phyloP scores from a whole-genome alignment of 2,329 filamentous ascomycete genomes.

The Cordyceps cicadae region DNA sequence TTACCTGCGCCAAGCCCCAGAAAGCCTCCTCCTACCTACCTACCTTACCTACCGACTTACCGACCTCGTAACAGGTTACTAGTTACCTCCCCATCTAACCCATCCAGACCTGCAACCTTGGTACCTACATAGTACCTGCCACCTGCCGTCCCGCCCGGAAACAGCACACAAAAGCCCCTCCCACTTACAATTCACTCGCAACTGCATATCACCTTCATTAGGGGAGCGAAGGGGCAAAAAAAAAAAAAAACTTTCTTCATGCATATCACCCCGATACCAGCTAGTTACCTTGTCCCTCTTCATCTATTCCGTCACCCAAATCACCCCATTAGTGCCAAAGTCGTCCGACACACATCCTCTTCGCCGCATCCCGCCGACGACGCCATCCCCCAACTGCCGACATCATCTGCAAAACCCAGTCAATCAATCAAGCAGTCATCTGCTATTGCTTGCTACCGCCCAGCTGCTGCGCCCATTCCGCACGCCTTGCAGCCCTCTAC shows the following conservation, averaged over 20 bases:
- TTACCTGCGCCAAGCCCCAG: not conserved
- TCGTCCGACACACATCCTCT: not conserved
- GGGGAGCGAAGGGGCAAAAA: not conserved
- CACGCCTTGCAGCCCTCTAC: not conserved
- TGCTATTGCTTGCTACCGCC: not conserved
- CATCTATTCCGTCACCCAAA: not conserved
- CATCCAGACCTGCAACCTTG: not conserved
- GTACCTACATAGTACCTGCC: not conserved
- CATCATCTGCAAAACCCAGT: not conserved
- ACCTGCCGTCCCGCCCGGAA: conserved; percentile 1
- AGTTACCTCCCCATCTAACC: not conserved
- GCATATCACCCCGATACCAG: not conserved
- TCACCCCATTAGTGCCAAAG: conserved; percentile 3
- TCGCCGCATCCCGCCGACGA: not conserved
- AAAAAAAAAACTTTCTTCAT: not conserved
- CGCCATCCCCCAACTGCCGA: not conserved
- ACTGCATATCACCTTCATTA: conserved; percentile 4
- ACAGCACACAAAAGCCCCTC: conserved; percentile 1
- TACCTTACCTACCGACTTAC: too few species aligned
- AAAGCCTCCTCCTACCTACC: not conserved
- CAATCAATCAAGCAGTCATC: not conserved
- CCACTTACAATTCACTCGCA: conserved; percentile 1
- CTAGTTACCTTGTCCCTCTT: not conserved
- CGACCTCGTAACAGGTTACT: too few species aligned
- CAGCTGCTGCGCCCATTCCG: not conserved